Base-by-base conservation (phyloP, 305 asterid genomes). In the Euphrasia arctica region DNA sequence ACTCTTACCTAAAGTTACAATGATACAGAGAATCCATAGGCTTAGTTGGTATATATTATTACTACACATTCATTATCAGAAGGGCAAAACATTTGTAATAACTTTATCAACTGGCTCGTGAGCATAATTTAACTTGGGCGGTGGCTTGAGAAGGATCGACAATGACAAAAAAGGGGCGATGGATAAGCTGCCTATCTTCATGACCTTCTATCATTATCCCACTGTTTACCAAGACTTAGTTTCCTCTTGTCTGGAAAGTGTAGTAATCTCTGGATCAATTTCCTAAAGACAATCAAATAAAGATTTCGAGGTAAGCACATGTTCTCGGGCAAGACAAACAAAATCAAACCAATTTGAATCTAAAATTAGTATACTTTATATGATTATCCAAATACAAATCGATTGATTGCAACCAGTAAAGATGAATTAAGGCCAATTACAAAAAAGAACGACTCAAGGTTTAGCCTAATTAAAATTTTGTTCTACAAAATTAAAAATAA, bases 261-360 rank as follows among this genome's bases (percentile, higher is more conserved):
- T 34, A 62, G 74, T 47, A 12, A 29, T n/a, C n/a, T 66, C 56
- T 61, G 48, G 36, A 69, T 77, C 64, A 80, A 65, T 68, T 65
- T 69, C 82, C 82, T 74, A 62, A 32, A 50, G 34, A 49, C 9
- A 62, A 22, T 1, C 29, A 18, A n/a, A n/a, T n/a, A 42, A 45
- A 58, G 29, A 34, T 11, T 36, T 60, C 27, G 1, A 11, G 11
- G 10, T 22, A 57, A 50, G 55, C 22, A 42, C 0, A 4, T n/a
- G 39, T n/a, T 11, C 28, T 48, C 64, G 10, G 58, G 58, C 10
- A 52, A 60, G 9, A 9, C 4, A 10, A 42, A n/a, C 18, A n/a
- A 25, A 48, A 48, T 25, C 4, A 10, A 34, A n/a, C 14, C 8
- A 14, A 45, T 49, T 43, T 8, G 8, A 11, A 13, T 2, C 31